Evolutionary conservation across 2,329 filamentous ascomycete species (phyloP).

Genomic region (Diaporthe citrichinensis): DNA sequence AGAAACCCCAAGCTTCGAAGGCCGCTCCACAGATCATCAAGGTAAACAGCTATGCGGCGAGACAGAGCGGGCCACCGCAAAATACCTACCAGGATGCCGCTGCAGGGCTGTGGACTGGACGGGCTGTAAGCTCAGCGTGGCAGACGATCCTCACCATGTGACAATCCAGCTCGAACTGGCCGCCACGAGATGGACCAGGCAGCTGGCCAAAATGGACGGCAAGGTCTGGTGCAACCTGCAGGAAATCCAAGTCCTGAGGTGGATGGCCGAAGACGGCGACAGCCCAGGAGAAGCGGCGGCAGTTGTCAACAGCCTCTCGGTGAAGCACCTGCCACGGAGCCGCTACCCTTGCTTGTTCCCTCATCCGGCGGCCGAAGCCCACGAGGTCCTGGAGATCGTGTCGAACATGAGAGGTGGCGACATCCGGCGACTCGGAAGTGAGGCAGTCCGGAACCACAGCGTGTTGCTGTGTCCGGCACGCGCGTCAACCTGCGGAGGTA

Average conservation of each 20-base stretch:
- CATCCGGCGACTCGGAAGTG: background rate
- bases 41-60: background rate
- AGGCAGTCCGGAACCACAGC: background rate
- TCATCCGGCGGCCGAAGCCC: background rate
- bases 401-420: background rate
- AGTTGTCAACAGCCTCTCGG: background rate
- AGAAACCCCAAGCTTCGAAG: background rate
- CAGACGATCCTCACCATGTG: background rate
- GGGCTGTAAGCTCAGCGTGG: background rate
- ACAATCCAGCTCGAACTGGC: background rate
- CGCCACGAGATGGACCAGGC: background rate
- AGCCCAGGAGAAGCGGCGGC: background rate
- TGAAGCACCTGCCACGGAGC: background rate
- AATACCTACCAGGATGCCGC: conserved; percentile 1
- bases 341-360: conserved; percentile 1
- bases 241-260: conserved; percentile 5
- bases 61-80: background rate
- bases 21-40: too few relatives aligned
- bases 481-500: background rate
- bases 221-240: conserved; percentile 7
- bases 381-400: background rate
- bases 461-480: background rate
- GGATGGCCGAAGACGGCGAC: background rate
- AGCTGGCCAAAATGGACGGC: conserved; percentile 3
- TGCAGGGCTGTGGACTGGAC: background rate